A percentile compares a stretch with the other conserved stretches of the same genome.
phyloP scores from a whole-genome alignment of 257 asterid species.

The Solanum bukasovii region DNA sequence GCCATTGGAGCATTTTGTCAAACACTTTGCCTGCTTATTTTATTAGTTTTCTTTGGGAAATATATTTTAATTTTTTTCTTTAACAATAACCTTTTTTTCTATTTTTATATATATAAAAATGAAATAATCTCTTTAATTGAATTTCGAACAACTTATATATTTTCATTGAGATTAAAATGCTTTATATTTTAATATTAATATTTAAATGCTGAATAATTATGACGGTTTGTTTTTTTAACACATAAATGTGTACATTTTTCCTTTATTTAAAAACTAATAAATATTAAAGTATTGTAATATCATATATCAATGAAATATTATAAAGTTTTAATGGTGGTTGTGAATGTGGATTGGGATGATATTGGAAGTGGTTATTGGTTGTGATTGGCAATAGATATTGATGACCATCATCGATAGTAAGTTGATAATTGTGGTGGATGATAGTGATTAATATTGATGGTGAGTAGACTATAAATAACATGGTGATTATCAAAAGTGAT shows the following conservation, averaged over 20 bases:
- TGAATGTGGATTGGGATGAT: background rate
- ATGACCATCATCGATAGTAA: background rate
- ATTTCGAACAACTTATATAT: too few species aligned
- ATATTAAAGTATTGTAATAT: background rate
- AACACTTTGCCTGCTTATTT: conserved; percentile 1
- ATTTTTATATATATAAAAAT: too few species aligned
- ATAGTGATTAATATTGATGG: too few species aligned
- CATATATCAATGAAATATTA: background rate
- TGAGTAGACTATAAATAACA: background rate
- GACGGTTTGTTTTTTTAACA: background rate
- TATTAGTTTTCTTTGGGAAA: too few species aligned
- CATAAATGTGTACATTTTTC: background rate
- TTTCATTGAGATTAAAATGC: background rate
- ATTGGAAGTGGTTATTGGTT: background rate
- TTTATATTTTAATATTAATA: too few species aligned
- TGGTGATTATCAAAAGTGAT: background rate
- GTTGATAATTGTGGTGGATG: background rate
- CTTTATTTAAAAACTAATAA: background rate
- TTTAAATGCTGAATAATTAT: too few species aligned
- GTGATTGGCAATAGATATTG: background rate
- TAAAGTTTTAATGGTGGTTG: background rate
- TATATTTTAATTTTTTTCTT: too few species aligned
- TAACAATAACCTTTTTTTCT: background rate
- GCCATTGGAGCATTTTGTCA: conserved; percentile 28
- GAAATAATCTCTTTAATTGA: background rate